Conservation (phyloP, 495 filamentous ascomycete species). For the Penicillium cataractarum region DNA sequence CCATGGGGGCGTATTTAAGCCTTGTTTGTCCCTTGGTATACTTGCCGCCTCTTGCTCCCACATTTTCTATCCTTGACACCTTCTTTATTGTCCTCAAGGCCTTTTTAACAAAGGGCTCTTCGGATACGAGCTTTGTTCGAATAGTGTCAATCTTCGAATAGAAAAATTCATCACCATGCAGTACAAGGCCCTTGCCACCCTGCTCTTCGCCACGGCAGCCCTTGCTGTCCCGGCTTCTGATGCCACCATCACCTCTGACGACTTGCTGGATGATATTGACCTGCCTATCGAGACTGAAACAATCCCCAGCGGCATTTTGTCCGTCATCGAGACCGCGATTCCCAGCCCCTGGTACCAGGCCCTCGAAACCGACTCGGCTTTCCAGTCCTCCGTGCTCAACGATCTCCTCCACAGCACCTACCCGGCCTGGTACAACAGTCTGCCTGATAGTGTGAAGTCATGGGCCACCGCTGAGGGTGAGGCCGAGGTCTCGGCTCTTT, state of each 20-base stretch:
- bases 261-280: constrained; percentile 5
- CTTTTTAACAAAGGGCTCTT: background rate
- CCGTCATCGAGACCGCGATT: constrained; percentile 22
- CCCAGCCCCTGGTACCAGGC: constrained; percentile 21
- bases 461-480: constrained; percentile 23
- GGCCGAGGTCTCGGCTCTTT: constrained; percentile 16
- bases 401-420: constrained; percentile 16
- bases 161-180: constrained; percentile 27
- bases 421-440: constrained; percentile 27
- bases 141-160: background rate
- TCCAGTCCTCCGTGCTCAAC: constrained; percentile 17
- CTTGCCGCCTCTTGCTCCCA: background rate
- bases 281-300: background rate
- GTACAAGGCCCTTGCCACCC: constrained; percentile 24
- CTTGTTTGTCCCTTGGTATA: background rate
- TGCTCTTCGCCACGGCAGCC: constrained; percentile 24
- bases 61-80: background rate
- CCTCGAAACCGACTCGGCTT: constrained; percentile 16
- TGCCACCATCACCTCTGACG: background rate
- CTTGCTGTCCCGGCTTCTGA: constrained; percentile 24
- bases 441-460: constrained; percentile 26
- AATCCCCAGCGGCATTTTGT: constrained; percentile 17
- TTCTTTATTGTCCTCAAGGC: background rate
- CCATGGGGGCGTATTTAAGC: constrained; percentile 10
- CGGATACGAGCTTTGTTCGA: background rate